phyloP scores from a whole-genome alignment of 306 rosid species.

The Canavalia gladiata region DNA sequence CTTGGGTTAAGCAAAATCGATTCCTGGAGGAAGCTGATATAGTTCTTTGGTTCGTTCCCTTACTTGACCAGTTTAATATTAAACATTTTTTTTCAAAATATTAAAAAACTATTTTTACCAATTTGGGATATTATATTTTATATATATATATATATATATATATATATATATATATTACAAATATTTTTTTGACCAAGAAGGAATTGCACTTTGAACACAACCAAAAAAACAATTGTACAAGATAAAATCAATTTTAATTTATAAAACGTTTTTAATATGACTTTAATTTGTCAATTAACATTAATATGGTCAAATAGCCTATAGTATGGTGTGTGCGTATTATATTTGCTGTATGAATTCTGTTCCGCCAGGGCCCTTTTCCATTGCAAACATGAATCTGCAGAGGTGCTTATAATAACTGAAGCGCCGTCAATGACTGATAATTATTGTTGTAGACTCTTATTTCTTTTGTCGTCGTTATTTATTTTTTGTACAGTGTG shows the following conservation, averaged over 20 bases:
- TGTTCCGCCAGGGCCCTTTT: background rate
- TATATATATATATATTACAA: background rate
- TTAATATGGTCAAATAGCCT: background rate
- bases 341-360: conserved; percentile 6
- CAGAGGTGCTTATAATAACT: background rate
- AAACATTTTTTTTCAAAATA: background rate
- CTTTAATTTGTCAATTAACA: background rate
- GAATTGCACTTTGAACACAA: background rate
- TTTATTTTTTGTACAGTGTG: background rate
- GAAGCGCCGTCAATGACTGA: background rate
- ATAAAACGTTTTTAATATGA: background rate
- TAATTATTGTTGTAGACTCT: background rate
- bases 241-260: background rate
- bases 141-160: no score
- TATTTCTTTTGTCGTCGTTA: background rate
- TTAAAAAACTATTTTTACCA: background rate
- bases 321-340: background rate
- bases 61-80: background rate
- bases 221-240: background rate
- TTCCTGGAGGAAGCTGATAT: conserved; percentile 79
- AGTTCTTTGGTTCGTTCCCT: conserved; percentile 77
- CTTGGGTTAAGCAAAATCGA: conserved; percentile 82
- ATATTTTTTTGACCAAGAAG: background rate
- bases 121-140: background rate
- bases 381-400: conserved; percentile 12